These are phyloP conservation scores for Botrytis galanthina DNA, from an alignment of 2,329 filamentous ascomycete species.

Conservation along the genomic window DNA sequence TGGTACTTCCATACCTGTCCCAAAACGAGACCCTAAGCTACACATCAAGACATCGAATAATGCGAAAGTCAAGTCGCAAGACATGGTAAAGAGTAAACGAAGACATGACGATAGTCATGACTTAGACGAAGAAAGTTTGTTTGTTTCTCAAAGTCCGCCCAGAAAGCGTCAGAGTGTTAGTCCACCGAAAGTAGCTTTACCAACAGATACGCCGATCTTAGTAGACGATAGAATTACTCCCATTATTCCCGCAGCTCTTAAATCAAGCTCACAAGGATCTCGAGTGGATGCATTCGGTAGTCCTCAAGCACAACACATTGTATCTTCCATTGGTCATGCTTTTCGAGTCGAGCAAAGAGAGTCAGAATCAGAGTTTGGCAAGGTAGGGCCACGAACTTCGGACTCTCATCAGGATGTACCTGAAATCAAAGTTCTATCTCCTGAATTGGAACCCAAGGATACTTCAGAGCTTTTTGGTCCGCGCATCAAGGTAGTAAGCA, in stretches of 20 bases:
- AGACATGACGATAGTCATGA: background rate
- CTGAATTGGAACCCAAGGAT: background rate
- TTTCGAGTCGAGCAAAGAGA: slow-evolving; percentile 21
- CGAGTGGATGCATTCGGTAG: slow-evolving; percentile 35
- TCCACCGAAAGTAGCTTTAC: background rate
- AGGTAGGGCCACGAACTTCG: background rate
- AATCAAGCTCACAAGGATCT: slow-evolving; percentile 29
- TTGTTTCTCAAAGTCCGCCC: slow-evolving; percentile 15
- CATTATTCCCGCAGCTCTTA: background rate
- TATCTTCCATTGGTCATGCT: slow-evolving; percentile 25
- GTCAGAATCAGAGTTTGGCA: slow-evolving; percentile 9
- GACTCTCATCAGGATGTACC: background rate
- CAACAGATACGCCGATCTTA: background rate
- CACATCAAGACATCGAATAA: background rate
- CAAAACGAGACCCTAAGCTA: background rate
- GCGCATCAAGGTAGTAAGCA: slow-evolving; percentile 23
- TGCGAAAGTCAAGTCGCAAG: slow-evolving; percentile 7
- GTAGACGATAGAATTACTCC: background rate
- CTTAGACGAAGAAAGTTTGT: background rate
- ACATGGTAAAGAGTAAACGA: background rate
- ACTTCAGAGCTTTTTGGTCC: background rate
- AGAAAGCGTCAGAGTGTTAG: slow-evolving; percentile 26
- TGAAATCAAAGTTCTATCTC: background rate
- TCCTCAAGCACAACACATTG: slow-evolving; percentile 24
- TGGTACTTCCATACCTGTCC: slow-evolving; percentile 6